Conservation (phyloP, 768 basidiomycete genomes). For the Lyophyllum decastes region DNA sequence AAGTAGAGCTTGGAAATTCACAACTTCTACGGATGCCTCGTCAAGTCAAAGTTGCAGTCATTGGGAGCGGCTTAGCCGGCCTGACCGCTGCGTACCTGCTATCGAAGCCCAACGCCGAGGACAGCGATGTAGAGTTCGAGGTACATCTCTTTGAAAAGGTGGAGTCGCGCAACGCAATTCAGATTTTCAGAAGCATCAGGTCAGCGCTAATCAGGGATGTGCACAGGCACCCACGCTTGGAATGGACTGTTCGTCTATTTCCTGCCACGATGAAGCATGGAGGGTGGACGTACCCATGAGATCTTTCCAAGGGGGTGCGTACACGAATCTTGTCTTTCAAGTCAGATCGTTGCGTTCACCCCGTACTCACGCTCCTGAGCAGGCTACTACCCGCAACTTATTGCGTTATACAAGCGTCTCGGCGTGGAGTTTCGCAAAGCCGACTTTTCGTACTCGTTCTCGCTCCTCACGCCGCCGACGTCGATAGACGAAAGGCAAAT, state of each 20-base stretch:
- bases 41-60: constrained; percentile 62
- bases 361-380: neutral
- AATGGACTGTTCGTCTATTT: constrained; percentile 68
- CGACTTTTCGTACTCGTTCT: constrained; percentile 77
- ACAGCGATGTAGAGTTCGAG: constrained; percentile 50
- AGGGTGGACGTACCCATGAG: constrained; percentile 81
- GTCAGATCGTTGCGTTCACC: no score
- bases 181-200: neutral
- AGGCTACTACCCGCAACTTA: constrained; percentile 79
- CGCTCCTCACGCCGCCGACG: constrained; percentile 38
- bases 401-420: constrained; percentile 62
- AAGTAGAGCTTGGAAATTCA: no score
- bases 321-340: neutral
- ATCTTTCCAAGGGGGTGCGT: constrained; percentile 75
- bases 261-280: constrained; percentile 42
- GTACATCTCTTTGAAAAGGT: constrained; percentile 81
- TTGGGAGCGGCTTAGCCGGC: constrained; percentile 76
- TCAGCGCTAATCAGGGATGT: neutral
- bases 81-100: constrained; percentile 69
- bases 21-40: constrained; percentile 25
- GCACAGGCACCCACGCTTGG: constrained; percentile 55
- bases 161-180: constrained; percentile 18
- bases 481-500: constrained; percentile 28
- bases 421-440: constrained; percentile 55
- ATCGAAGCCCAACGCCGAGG: constrained; percentile 27